A percentile compares a stretch with the other conserved stretches of the same genome.
Conservation (phyloP, 805 yeast species). For the Nakazawaea ernobii region DNA sequence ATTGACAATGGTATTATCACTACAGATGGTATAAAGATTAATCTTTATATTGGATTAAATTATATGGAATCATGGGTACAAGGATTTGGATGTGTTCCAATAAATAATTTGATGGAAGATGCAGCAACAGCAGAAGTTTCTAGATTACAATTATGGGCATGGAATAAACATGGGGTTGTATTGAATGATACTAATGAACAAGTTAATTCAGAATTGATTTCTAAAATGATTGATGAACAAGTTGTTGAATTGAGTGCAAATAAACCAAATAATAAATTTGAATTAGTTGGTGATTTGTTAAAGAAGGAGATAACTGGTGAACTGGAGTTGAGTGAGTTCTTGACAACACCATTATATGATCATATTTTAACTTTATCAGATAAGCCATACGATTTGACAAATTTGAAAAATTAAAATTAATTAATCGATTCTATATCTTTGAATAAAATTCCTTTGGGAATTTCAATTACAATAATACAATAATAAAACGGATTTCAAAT, state of each 20-base stretch:
- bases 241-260: slow-evolving; percentile 42
- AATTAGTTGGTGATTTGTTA: slow-evolving; percentile 63
- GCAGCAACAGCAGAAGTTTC: slow-evolving; percentile 90
- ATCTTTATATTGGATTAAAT: slow-evolving; percentile 69
- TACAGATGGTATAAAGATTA: slow-evolving; percentile 63
- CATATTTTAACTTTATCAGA: slow-evolving; percentile 49
- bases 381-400: slow-evolving; percentile 23
- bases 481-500: too few relatives aligned
- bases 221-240: slow-evolving; percentile 54
- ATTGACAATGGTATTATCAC: slow-evolving; percentile 63
- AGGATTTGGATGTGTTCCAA: slow-evolving; percentile 81
- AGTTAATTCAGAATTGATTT: slow-evolving; percentile 56
- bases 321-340: slow-evolving; percentile 63
- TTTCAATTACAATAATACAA: too few relatives aligned
- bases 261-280: slow-evolving; percentile 61
- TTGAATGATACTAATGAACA: slow-evolving; percentile 51
- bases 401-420: too few relatives aligned
- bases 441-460: too few relatives aligned
- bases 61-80: slow-evolving; percentile 86
- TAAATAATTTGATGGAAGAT: slow-evolving; percentile 82
- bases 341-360: slow-evolving; percentile 72
- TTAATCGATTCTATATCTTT: slow-evolving; percentile 7
- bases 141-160: slow-evolving; percentile 75
- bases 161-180: slow-evolving; percentile 69
- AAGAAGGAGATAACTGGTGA: slow-evolving; percentile 69